Evolutionary conservation across 208 protist genomes (phyloP), one percentile per base, ranked within the genome.

Genomic region (Wallacemonas sp.): DNA sequence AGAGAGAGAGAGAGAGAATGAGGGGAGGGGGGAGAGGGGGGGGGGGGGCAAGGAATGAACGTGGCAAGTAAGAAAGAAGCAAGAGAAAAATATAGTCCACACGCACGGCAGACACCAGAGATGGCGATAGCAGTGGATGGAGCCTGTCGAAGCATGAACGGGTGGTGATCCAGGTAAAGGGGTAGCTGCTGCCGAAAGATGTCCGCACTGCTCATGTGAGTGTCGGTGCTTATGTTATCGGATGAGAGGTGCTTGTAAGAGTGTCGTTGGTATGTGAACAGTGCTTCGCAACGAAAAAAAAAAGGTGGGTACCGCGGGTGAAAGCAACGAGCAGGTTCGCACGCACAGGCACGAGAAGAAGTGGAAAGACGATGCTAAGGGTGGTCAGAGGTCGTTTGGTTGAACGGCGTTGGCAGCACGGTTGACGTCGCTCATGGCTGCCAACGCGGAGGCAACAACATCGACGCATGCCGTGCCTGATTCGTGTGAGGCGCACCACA

Each of bases 391-490:
- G n/a, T n/a, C n/a, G n/a, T n/a, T n/a, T n/a, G n/a, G n/a, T n/a
- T n/a, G n/a, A n/a, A n/a, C n/a, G n/a, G n/a, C n/a, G n/a, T n/a
- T n/a, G n/a, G n/a, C n/a, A n/a, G n/a, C n/a, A n/a, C n/a, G 30
- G 50, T 60, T 64, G 17, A 77, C 41, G 44, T 76, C 53, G 5
- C 66, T 41, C 12, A 74, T 60, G 10, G 81, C 83, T 33, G 86
- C 63, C 21, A 93, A 63, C 13, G 75, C 66, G 1, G 83, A 42
- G 2, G 76, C 42, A 6, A 89, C 58, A 9, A 85, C 42, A 44
- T 90, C 87, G 4, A 92, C 45, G 37, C 66, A 76, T 3, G 59
- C 73, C 17, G 54, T 57, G 30, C 77, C 32, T 70, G 66, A 4
- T 41, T 27, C 0, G 38, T 58, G 34, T 52, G 69, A 21, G 57